Evolutionary conservation across 2,329 filamentous ascomycete species (phyloP).

Genomic region (Nothopassalora personata): DNA sequence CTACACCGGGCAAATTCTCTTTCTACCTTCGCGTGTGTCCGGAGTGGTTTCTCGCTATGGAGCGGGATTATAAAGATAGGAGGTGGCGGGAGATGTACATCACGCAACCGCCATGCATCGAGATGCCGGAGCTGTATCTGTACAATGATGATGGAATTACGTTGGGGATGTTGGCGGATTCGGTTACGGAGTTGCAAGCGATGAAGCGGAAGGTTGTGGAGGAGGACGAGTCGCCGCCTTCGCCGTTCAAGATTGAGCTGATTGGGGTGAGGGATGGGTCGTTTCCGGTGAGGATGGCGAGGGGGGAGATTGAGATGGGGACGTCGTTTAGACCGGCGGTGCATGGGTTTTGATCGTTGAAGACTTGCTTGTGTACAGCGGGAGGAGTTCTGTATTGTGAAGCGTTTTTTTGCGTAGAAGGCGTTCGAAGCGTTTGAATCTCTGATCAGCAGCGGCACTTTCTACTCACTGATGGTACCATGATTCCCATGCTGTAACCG

Average conservation of each 20-base stretch:
- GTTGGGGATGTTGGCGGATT: neutral
- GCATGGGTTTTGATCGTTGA: neutral
- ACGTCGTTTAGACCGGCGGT: neutral
- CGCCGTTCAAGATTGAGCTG: neutral
- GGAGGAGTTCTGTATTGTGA: too few relatives aligned
- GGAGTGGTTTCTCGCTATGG: neutral
- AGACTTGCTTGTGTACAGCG: too few relatives aligned
- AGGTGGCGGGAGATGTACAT: neutral
- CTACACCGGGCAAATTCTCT: neutral
- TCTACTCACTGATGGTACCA: too few relatives aligned
- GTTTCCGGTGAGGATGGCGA: neutral
- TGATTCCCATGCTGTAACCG: too few relatives aligned
- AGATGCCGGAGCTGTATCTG: neutral
- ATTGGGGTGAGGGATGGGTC: neutral
- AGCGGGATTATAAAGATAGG: neutral
- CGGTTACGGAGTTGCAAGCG: neutral
- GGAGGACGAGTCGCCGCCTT: neutral
- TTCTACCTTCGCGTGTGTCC: neutral
- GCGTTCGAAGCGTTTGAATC: too few relatives aligned
- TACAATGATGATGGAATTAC: neutral
- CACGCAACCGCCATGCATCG: neutral
- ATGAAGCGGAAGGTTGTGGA: neutral
- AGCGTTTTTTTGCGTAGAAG: too few relatives aligned
- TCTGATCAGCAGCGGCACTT: too few relatives aligned
- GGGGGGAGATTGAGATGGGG: neutral